Conservation (phyloP, 805 yeast species). For the Komagataella ulmi region DNA sequence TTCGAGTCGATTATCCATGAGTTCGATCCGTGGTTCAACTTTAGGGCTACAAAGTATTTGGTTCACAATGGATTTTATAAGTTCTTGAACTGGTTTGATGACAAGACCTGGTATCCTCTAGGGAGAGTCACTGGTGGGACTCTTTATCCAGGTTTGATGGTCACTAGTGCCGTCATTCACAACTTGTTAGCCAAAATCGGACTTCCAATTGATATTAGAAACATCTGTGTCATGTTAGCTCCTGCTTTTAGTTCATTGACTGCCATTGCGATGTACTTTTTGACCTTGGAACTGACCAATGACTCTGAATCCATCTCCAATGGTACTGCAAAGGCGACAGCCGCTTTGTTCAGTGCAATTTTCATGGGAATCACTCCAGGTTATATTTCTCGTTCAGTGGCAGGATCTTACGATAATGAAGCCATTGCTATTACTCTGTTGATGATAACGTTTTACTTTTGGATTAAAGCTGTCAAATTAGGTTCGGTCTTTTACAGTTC, state of each 20-base stretch:
- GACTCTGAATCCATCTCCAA: conserved; percentile 16
- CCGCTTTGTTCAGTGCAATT: conserved; percentile 85
- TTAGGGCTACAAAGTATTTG: conserved; percentile 87
- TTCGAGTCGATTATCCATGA: conserved; percentile 96
- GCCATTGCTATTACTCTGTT: conserved; percentile 94
- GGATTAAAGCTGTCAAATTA: conserved; percentile 88
- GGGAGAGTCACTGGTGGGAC: conserved; percentile 99
- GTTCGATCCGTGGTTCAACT: conserved; percentile 95
- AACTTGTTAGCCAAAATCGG: conserved; percentile 50
- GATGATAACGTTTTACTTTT: conserved; percentile 89
- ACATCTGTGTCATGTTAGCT: conserved; percentile 89
- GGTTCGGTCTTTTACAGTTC: conserved; percentile 84
- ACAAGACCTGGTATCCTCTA: conserved; percentile 96
- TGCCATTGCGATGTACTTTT: conserved; percentile 75
- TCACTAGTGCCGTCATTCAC: conserved; percentile 87
- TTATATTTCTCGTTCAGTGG: conserved; percentile 94
- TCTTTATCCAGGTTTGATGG: conserved; percentile 95
- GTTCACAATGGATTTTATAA: conserved; percentile 77
- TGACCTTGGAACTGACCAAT: conserved; percentile 85
- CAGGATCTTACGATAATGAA: conserved; percentile 97
- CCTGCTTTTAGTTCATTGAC: conserved; percentile 94
- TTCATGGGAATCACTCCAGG: conserved; percentile 99
- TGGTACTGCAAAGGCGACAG: conserved; percentile 26
- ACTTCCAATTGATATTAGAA: conserved; percentile 86
- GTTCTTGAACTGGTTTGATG: conserved; percentile 96